Conservation (phyloP, 495 filamentous ascomycete species). For the Emericellopsis terricola region DNA sequence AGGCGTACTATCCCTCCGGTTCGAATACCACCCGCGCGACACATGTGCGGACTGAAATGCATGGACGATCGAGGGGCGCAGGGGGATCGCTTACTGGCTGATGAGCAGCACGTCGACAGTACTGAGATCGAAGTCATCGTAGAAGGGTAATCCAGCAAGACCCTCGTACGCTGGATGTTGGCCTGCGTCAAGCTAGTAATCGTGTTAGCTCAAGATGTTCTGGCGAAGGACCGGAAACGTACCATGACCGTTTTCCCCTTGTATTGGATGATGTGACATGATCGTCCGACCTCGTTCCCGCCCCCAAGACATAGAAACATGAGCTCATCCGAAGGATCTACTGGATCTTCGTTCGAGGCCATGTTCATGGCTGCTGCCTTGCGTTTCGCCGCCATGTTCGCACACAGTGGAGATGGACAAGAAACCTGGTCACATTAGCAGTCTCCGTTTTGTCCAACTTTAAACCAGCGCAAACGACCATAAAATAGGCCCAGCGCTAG, state of each 20-base stretch:
- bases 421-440: slow-evolving; percentile 3
- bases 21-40: too few species aligned
- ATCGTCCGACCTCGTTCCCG: slow-evolving; percentile 91
- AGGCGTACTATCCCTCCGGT: neutral
- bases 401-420: neutral
- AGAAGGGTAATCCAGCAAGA: slow-evolving; percentile 83
- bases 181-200: slow-evolving; percentile 71
- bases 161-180: slow-evolving; percentile 97
- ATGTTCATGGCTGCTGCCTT: slow-evolving; percentile 50
- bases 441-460: too few species aligned
- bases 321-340: slow-evolving; percentile 69
- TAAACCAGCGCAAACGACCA: too few species aligned
- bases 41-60: too few species aligned
- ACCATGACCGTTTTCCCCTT: slow-evolving; percentile 99
- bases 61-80: slow-evolving; percentile 1
- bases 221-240: too few species aligned
- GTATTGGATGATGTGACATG: slow-evolving; percentile 96
- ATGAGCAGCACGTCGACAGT: slow-evolving; percentile 93
- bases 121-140: slow-evolving; percentile 95
- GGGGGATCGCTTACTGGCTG: slow-evolving; percentile 65
- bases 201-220: too few species aligned
- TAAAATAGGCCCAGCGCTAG: too few species aligned
- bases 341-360: slow-evolving; percentile 42
- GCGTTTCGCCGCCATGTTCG: slow-evolving; percentile 54
- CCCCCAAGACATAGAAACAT: slow-evolving; percentile 87